Percentiles rank a stretch among this genome's conserved stretches.
Conservation (phyloP, 148 eudicot genomes). For the Persicaria tinctoria region DNA sequence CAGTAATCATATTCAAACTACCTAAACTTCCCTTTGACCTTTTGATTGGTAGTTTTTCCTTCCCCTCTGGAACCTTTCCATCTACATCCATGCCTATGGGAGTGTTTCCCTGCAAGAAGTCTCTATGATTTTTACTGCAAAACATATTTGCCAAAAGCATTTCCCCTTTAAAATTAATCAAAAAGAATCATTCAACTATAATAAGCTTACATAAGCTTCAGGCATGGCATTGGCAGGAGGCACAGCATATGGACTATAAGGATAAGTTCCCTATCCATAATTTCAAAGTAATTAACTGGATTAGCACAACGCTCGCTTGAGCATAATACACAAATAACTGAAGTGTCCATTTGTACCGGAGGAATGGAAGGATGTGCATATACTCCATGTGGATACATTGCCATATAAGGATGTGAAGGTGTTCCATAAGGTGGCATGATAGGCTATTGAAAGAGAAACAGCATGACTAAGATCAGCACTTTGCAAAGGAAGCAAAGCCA, state of each 20-base stretch:
- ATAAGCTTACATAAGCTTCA: slow-evolving; percentile 81
- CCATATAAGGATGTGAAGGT: slow-evolving; percentile 96
- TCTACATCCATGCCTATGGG: slow-evolving; percentile 61
- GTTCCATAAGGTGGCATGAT: slow-evolving; percentile 98
- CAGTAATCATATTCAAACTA: slow-evolving; percentile 89
- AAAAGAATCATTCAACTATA: neutral
- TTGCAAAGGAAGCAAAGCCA: slow-evolving; percentile 2
- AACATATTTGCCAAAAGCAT: neutral
- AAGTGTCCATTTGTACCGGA: slow-evolving; percentile 45
- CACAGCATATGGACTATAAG: slow-evolving; percentile 87
- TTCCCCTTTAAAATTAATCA: neutral
- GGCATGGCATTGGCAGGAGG: slow-evolving; percentile 80
- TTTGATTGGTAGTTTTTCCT: slow-evolving; percentile 93
- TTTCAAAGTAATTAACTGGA: neutral
- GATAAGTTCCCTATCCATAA: slow-evolving; percentile 75
- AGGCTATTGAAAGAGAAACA: slow-evolving; percentile 44
- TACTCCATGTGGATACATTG: slow-evolving; percentile 99
- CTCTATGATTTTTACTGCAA: slow-evolving; percentile 9
- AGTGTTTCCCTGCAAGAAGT: slow-evolving; percentile 46
- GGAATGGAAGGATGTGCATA: slow-evolving; percentile 96
- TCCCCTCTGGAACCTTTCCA: slow-evolving; percentile 72
- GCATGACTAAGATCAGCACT: slow-evolving; percentile 2
- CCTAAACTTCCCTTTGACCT: slow-evolving; percentile 93
- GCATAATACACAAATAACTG: neutral
- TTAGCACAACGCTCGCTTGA: neutral